Conservation (phyloP, 148 eudicot species). For the Rhododendron williamsianum region DNA sequence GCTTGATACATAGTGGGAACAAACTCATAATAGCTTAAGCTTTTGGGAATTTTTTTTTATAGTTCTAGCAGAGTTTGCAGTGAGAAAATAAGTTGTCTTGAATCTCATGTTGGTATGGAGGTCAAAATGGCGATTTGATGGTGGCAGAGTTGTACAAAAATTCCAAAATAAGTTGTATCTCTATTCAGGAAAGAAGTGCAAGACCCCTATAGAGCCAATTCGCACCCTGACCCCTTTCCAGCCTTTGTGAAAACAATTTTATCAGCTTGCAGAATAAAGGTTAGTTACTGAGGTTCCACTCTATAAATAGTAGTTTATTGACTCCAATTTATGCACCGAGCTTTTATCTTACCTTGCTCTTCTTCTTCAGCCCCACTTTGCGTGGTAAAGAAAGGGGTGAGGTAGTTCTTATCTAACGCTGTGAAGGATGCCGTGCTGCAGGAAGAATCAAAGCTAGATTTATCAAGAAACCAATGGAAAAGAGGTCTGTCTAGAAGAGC, state of each 20-base stretch:
- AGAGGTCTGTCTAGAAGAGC: neutral
- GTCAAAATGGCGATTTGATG: neutral
- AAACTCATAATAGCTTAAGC: neutral
- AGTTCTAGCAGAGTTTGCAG: neutral
- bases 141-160: neutral
- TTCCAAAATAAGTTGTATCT: neutral
- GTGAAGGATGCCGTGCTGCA: constrained; percentile 86
- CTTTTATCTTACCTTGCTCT: constrained; percentile 45
- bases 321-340: neutral
- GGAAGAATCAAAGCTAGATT: constrained; percentile 14
- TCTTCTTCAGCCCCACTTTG: constrained; percentile 77
- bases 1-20: neutral
- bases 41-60: neutral
- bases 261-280: neutral
- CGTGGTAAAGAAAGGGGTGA: constrained; percentile 91
- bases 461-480: constrained; percentile 4
- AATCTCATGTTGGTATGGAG: neutral
- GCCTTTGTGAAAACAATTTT: neutral
- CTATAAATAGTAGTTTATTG: neutral
- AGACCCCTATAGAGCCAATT: neutral
- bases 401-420: constrained; percentile 83
- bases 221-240: neutral
- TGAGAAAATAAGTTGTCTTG: neutral
- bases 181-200: neutral
- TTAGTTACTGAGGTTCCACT: neutral